phyloP scores from a whole-genome alignment of 2,329 filamentous ascomycete genomes.

The Ambrosiella beaveri region DNA sequence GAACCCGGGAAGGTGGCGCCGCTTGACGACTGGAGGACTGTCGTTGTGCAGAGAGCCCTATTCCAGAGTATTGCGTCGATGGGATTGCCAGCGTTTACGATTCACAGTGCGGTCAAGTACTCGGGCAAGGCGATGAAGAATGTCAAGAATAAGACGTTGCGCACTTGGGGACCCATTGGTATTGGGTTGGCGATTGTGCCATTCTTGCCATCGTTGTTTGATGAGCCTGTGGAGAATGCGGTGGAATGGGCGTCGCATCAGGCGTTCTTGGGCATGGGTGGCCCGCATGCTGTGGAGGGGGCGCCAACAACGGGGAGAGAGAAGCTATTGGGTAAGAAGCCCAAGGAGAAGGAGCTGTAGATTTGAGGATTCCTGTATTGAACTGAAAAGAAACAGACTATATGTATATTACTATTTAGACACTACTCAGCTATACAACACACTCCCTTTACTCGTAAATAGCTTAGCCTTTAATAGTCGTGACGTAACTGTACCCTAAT shows the following conservation, averaged over 20 bases:
- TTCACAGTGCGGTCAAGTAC: constrained; percentile 83
- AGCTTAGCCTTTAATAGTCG: not conserved
- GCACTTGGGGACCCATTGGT: constrained; percentile 84
- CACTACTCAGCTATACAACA: not conserved
- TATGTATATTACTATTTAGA: not conserved
- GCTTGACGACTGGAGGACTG: constrained; percentile 75
- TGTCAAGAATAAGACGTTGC: constrained; percentile 53
- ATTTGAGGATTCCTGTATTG: not conserved
- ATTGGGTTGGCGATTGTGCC: constrained; percentile 64
- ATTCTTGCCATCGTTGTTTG: constrained; percentile 68
- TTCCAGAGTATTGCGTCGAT: constrained; percentile 88
- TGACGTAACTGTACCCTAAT: not conserved
- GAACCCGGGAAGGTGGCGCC: constrained; percentile 37
- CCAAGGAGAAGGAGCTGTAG: constrained; percentile 30
- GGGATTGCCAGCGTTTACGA: constrained; percentile 85
- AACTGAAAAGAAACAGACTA: not conserved
- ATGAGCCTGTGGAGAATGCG: constrained; percentile 80
- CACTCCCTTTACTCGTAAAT: not conserved
- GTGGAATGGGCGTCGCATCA: constrained; percentile 84
- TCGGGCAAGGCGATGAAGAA: constrained; percentile 74
- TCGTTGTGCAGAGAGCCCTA: constrained; percentile 78
- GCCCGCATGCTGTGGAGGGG: constrained; percentile 35
- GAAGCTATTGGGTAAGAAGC: constrained; percentile 23
- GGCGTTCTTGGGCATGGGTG: constrained; percentile 58
- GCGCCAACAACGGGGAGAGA: constrained; percentile 36